These are phyloP conservation scores for Cyanodermella asteris DNA, from an alignment of 2,329 filamentous ascomycete genomes.

Conservation along the genomic window DNA sequence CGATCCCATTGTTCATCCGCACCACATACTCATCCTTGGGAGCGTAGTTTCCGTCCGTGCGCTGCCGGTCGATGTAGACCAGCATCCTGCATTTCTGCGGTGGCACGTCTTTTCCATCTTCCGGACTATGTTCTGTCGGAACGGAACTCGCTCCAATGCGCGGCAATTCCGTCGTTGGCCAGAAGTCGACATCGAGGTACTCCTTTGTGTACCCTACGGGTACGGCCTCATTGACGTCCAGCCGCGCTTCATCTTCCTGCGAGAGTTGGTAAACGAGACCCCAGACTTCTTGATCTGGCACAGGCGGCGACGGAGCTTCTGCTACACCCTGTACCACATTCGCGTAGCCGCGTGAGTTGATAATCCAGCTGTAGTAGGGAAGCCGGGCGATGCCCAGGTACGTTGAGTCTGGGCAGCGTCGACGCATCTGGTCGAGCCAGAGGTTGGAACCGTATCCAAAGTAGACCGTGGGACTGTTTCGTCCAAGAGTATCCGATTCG, in stretches of 20 bases:
- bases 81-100: slow-evolving; percentile 19
- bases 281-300: slow-evolving; percentile 24
- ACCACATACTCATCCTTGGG: slow-evolving; percentile 37
- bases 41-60: slow-evolving; percentile 11
- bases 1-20: slow-evolving; percentile 41
- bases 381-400: slow-evolving; percentile 38
- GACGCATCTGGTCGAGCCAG: slow-evolving; percentile 40
- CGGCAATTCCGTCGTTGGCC: slow-evolving; percentile 9
- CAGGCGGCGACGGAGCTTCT: no score
- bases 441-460: slow-evolving; percentile 55
- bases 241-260: slow-evolving; percentile 24
- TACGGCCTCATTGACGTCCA: slow-evolving; percentile 42
- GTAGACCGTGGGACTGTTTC: slow-evolving; percentile 21
- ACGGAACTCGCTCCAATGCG: slow-evolving; percentile 1
- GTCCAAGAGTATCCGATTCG: no score
- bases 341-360: slow-evolving; percentile 44
- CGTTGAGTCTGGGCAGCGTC: slow-evolving; percentile 33
- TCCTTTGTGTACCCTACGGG: slow-evolving; percentile 38
- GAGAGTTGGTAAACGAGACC: slow-evolving; percentile 34
- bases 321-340: no score
- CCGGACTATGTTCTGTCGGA: slow-evolving; percentile 2
- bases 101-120: slow-evolving; percentile 2
- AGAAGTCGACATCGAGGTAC: slow-evolving; percentile 20
- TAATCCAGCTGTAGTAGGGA: slow-evolving; percentile 38
- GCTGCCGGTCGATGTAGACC: slow-evolving; percentile 35